A percentile compares a stretch with the other conserved stretches of the same genome.
Conservation (phyloP, 2,329 filamentous ascomycete genomes). For the Beauveria caledonica region DNA sequence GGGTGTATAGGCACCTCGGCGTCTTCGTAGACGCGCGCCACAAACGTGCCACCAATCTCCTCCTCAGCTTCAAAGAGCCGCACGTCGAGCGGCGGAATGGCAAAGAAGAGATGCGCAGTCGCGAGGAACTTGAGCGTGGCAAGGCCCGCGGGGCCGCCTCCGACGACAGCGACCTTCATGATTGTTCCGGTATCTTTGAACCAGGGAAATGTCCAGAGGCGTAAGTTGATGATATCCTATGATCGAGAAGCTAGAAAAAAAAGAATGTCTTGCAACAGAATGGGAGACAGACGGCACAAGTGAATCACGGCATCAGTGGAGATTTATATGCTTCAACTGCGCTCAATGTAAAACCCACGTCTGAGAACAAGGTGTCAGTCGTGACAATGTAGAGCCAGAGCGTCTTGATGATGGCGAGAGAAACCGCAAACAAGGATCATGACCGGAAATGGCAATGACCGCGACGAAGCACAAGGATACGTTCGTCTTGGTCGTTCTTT, state of each 20-base stretch:
- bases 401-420: neutral
- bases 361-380: too few relatives aligned
- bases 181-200: neutral
- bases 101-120: slow-evolving; percentile 30
- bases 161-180: slow-evolving; percentile 34
- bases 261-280: neutral
- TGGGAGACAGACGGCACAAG: too few relatives aligned
- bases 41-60: slow-evolving; percentile 39
- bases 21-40: slow-evolving; percentile 38
- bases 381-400: too few relatives aligned
- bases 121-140: slow-evolving; percentile 32
- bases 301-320: too few relatives aligned
- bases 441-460: neutral
- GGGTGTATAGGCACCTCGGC: slow-evolving; percentile 27
- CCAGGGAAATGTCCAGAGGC: neutral
- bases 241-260: too few relatives aligned
- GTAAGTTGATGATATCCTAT: too few relatives aligned
- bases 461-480: neutral
- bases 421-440: neutral
- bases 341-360: too few relatives aligned
- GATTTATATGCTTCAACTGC: too few relatives aligned
- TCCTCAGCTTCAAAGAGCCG: slow-evolving; percentile 36
- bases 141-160: slow-evolving; percentile 35
- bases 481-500: neutral
- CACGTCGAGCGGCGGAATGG: slow-evolving; percentile 29